phyloP scores from a whole-genome alignment of 331 rosid species.

The Pyracantha coccinea region DNA sequence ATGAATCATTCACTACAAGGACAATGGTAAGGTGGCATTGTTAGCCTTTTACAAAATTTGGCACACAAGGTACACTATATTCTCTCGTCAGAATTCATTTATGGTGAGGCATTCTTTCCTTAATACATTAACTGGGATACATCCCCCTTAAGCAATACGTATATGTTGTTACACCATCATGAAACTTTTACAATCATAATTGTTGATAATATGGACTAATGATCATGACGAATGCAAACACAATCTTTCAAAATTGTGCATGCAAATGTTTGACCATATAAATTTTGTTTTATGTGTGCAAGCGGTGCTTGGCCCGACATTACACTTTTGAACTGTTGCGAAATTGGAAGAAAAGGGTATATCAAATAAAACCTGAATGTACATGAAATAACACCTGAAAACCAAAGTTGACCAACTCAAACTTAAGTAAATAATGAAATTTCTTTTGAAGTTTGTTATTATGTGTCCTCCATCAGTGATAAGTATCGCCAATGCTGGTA shows the following conservation, averaged over 20 bases:
- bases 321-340: too few relatives aligned
- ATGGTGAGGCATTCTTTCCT: not conserved
- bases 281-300: not conserved
- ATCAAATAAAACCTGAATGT: too few relatives aligned
- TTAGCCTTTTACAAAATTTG: not conserved
- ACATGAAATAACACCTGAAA: too few relatives aligned
- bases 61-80: not conserved
- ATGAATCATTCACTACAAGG: not conserved
- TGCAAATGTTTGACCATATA: not conserved
- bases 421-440: too few relatives aligned
- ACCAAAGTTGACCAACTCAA: not conserved
- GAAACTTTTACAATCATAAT: not conserved
- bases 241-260: not conserved
- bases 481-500: not conserved
- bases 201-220: not conserved
- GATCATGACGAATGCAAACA: not conserved
- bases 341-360: too few relatives aligned
- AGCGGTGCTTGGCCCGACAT: too few relatives aligned
- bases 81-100: not conserved
- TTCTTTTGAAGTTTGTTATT: too few relatives aligned
- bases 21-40: not conserved
- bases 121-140: not conserved
- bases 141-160: not conserved
- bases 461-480: too few relatives aligned
- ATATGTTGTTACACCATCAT: not conserved